A percentile compares a stretch with the other conserved stretches of the same genome.
These are phyloP conservation scores for Wallacemonas sp. DNA, from an alignment of 208 protist genomes.

Conservation along the genomic window DNA sequence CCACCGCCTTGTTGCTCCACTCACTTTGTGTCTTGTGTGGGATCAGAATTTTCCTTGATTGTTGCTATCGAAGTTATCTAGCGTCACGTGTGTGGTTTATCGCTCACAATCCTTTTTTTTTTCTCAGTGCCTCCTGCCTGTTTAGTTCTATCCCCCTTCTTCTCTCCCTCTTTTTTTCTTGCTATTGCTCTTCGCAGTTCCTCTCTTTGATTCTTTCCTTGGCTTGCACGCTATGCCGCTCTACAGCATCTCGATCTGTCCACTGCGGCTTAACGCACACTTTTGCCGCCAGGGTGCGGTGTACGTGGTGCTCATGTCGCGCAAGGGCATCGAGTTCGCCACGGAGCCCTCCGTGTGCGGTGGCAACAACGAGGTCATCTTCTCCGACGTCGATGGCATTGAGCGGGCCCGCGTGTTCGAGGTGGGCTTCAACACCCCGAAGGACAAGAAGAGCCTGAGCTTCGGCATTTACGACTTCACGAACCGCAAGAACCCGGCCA, in stretches of 20 bases:
- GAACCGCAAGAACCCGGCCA: slow-evolving; percentile 72
- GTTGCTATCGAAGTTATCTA: no score
- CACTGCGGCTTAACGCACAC: slow-evolving; percentile 68
- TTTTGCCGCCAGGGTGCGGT: slow-evolving; percentile 65
- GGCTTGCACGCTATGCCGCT: slow-evolving; percentile 45
- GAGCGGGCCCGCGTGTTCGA: slow-evolving; percentile 54
- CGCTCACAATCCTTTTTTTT: background rate
- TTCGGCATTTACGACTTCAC: slow-evolving; percentile 88
- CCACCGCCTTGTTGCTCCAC: no score
- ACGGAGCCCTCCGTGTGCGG: slow-evolving; percentile 67
- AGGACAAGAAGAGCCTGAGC: slow-evolving; percentile 66
- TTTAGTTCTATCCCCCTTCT: slow-evolving; percentile 8
- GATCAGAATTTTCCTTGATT: no score
- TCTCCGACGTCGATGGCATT: slow-evolving; percentile 57
- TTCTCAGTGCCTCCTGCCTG: background rate
- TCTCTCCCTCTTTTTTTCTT: slow-evolving; percentile 21
- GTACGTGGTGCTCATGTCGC: slow-evolving; percentile 78
- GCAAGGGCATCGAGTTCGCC: slow-evolving; percentile 70
- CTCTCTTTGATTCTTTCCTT: slow-evolving; percentile 5
- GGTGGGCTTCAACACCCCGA: slow-evolving; percentile 80
- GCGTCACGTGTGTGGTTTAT: no score
- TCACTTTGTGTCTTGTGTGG: no score
- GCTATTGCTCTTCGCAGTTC: slow-evolving; percentile 8
- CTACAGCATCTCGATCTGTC: slow-evolving; percentile 79
- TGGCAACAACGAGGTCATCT: slow-evolving; percentile 68